These are phyloP conservation scores for Malus hybrid DNA, from an alignment of 331 rosid species.

Conservation along the genomic window DNA sequence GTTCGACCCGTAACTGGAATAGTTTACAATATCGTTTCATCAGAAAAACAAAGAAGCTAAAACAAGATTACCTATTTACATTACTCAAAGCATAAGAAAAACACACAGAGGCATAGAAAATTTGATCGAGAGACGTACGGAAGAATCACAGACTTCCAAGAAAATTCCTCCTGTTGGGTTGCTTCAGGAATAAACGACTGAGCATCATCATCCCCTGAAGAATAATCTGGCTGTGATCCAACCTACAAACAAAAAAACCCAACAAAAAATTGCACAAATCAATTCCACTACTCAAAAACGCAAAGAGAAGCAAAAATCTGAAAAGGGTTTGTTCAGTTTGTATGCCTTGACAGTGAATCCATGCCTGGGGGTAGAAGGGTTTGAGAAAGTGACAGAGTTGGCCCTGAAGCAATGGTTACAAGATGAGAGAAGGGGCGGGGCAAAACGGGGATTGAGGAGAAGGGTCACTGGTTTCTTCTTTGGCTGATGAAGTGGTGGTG, in stretches of 20 bases:
- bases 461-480: slow-evolving; percentile 24
- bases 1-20: too few relatives aligned
- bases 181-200: slow-evolving; percentile 51
- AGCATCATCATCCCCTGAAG: slow-evolving; percentile 43
- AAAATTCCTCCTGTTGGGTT: slow-evolving; percentile 41
- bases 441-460: slow-evolving; percentile 12
- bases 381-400: slow-evolving; percentile 17
- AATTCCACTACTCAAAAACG: neutral
- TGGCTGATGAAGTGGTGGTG: slow-evolving; percentile 19
- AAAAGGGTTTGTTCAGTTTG: slow-evolving; percentile 7
- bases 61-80: neutral
- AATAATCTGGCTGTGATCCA: slow-evolving; percentile 43
- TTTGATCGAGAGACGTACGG: slow-evolving; percentile 57
- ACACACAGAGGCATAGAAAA: neutral
- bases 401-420: slow-evolving; percentile 10
- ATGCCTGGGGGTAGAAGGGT: slow-evolving; percentile 24
- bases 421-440: slow-evolving; percentile 15
- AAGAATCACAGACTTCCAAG: slow-evolving; percentile 69
- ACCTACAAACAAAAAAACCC: slow-evolving; percentile 34
- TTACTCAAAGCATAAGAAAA: neutral
- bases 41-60: too few relatives aligned
- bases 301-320: slow-evolving; percentile 24
- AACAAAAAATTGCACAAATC: neutral
- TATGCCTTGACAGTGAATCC: slow-evolving; percentile 41
- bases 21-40: too few relatives aligned